A percentile compares a stretch with the other conserved stretches of the same genome.
phyloP scores from a whole-genome alignment of 78 protist genomes.

The Pigoraptor vietnamica region DNA sequence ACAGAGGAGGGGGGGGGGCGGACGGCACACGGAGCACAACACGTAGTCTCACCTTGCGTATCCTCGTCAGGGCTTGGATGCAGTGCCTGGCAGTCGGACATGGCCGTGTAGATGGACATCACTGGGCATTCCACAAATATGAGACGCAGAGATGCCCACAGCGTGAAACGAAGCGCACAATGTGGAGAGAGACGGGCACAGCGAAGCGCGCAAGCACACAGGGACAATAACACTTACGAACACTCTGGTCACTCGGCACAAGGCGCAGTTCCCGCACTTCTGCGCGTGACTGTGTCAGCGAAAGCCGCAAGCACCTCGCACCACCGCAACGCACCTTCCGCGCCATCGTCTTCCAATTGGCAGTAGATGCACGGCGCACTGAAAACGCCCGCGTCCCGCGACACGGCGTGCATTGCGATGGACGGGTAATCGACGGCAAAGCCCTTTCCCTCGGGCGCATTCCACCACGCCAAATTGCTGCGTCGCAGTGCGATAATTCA shows the following conservation, averaged over 20 bases:
- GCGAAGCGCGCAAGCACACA: neutral
- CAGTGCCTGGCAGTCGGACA: neutral
- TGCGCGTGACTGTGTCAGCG: neutral
- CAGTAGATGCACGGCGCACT: neutral
- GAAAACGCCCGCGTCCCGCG: neutral
- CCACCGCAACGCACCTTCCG: neutral
- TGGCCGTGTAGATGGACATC: neutral
- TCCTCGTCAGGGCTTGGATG: neutral
- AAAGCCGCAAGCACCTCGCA: neutral
- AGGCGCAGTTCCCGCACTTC: neutral
- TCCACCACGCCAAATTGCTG: neutral
- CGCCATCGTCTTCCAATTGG: neutral
- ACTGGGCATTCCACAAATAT: neutral
- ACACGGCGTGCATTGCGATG: neutral
- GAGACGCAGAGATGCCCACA: neutral
- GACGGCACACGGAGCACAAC: neutral
- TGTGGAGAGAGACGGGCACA: neutral
- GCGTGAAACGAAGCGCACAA: too few species aligned
- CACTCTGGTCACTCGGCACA: neutral
- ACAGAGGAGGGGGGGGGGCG: neutral
- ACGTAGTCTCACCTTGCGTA: neutral
- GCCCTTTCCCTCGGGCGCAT: neutral
- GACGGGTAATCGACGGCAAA: neutral
- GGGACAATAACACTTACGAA: neutral
- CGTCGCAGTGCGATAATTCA: too few species aligned